Conservation (phyloP, 2,329 filamentous ascomycete species). For the Magnaporthales sp. region DNA sequence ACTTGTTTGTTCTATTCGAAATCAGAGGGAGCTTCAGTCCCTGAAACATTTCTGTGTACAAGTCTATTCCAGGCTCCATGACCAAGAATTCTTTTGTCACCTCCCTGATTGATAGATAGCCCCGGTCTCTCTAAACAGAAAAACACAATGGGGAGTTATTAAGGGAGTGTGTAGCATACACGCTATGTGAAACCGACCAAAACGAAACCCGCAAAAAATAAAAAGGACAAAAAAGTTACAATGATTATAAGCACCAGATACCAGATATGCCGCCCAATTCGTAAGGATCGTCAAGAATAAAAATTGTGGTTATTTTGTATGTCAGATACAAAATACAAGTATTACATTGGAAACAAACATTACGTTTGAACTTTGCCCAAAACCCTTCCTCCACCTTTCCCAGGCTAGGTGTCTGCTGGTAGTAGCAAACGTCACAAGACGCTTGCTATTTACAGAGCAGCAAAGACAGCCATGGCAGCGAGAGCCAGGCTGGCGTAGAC, state of each 20-base stretch:
- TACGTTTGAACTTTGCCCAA: neutral
- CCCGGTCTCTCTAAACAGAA: neutral
- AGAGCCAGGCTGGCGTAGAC: conserved; percentile 28
- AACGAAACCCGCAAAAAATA: neutral
- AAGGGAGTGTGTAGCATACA: conserved; percentile 4
- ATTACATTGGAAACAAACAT: neutral
- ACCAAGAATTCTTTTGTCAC: neutral
- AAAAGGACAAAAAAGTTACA: neutral
- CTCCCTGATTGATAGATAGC: neutral
- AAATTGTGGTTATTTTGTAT: conserved; percentile 7
- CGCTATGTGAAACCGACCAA: neutral
- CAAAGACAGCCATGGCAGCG: conserved; percentile 31
- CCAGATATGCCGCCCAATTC: neutral
- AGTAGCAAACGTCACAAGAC: conserved; percentile 39
- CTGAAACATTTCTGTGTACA: neutral
- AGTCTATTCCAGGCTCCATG: neutral
- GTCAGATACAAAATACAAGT: neutral
- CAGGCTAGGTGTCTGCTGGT: conserved; percentile 17
- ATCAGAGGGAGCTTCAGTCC: neutral
- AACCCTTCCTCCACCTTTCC: conserved; percentile 5
- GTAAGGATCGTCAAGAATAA: conserved; percentile 10
- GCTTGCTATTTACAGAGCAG: conserved; percentile 33
- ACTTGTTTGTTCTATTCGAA: neutral
- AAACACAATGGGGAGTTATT: neutral
- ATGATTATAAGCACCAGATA: neutral